Conservation (phyloP, 2,329 filamentous ascomycete species). For the Alternaria angustiovoidea region DNA sequence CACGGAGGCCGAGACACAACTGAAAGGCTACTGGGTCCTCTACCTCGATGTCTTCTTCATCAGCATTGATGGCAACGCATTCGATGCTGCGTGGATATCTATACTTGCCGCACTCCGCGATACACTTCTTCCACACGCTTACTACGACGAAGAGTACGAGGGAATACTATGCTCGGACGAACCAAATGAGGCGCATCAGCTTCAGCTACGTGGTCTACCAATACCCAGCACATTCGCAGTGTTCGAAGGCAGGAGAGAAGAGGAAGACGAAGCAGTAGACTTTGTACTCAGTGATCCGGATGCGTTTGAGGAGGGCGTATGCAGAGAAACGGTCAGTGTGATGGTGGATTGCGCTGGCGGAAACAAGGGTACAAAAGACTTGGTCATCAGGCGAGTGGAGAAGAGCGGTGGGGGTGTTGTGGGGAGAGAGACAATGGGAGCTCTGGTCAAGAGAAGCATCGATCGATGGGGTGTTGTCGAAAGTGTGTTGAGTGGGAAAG, state of each 20-base stretch:
- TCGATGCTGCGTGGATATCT: slow-evolving; percentile 89
- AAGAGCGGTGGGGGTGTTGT: slow-evolving; percentile 82
- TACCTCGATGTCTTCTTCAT: slow-evolving; percentile 97
- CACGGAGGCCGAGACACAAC: slow-evolving; percentile 58
- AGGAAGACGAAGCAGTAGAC: slow-evolving; percentile 50
- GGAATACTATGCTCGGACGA: slow-evolving; percentile 76
- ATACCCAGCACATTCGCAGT: slow-evolving; percentile 81
- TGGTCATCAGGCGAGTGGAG: slow-evolving; percentile 74
- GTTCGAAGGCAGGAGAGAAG: slow-evolving; percentile 62
- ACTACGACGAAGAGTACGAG: slow-evolving; percentile 85
- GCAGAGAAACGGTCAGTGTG: slow-evolving; percentile 81
- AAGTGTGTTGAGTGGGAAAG: slow-evolving; percentile 22
- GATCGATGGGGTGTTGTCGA: slow-evolving; percentile 70
- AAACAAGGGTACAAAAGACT: slow-evolving; percentile 72
- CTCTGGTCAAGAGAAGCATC: slow-evolving; percentile 67
- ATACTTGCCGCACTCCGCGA: slow-evolving; percentile 81
- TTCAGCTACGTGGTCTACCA: slow-evolving; percentile 72
- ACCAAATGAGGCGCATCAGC: slow-evolving; percentile 60
- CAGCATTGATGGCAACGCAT: slow-evolving; percentile 88
- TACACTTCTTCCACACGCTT: slow-evolving; percentile 78
- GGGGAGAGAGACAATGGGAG: slow-evolving; percentile 68
- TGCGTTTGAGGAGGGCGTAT: slow-evolving; percentile 85
- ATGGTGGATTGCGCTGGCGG: slow-evolving; percentile 72
- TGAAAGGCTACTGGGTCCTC: slow-evolving; percentile 92
- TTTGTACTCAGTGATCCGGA: slow-evolving; percentile 92